Evolutionary conservation across 768 basidiomycete species (phyloP), one percentile per base, ranked within the genome.

Genomic region (Cyclocybe aegerita): DNA sequence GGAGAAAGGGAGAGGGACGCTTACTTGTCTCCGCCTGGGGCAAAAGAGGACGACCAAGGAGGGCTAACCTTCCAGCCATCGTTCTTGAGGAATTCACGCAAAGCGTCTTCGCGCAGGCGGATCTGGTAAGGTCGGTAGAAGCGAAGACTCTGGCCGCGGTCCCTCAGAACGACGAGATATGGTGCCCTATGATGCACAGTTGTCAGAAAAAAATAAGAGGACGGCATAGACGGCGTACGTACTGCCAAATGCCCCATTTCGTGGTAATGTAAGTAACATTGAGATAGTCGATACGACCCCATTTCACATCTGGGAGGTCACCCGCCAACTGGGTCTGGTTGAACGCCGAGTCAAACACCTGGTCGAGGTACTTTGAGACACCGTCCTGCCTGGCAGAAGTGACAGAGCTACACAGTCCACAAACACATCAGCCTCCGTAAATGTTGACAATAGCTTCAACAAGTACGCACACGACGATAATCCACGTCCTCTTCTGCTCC

Each of bases 241-340:
- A 93, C 93, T 81, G 79, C 90, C 91, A 94, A 42, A 95, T 66
- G 33, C 65, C 73, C 93, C 93, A 96, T 62, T 87, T 88, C 2
- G 91, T 92, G 49, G 92, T 94, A 49, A 93, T 67, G 46, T 75
- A 69, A 3, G 90, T 93, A 55, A 94, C 92, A 54, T 86, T 85
- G 55, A 93, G 70, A 66, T 93, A 96, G 71, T 95, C 91, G 50
- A 96, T 82, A 53, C 93, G 83, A 44, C 82, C 93, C 80, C 87
- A 95, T 50, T 80, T 83, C 49, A 94, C 79, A 61, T 90, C 65
- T 3, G 82, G 83, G 12, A 90, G 68, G 63, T 87, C 89, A 8
- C 76, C 77, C 15, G 76, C 78, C 10, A 79, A 63, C 32, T 79
- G 46, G 4, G 85, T 79, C 54, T 78, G 69, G 64, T 92, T 88